phyloP scores from a whole-genome alignment of 1,284 basidiomycete genomes.

The Ceratobasidium sp. region DNA sequence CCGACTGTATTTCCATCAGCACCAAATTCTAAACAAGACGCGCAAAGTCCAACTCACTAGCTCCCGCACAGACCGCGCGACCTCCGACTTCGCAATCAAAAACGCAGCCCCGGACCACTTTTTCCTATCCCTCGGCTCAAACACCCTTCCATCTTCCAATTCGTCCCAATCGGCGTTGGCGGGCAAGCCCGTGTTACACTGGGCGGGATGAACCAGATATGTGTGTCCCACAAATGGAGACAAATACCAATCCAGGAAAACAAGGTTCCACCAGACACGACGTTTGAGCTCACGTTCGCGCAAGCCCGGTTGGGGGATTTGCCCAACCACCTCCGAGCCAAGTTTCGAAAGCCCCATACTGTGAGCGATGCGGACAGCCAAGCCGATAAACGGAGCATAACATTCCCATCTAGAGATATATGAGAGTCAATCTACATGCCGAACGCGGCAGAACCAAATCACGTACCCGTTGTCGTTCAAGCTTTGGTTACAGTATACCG shows the following conservation, averaged over 20 bases:
- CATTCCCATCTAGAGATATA: conserved; percentile 40
- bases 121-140: conserved; percentile 35
- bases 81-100: conserved; percentile 43
- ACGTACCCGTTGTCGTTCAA: conserved; percentile 31
- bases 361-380: conserved; percentile 47
- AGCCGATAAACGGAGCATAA: conserved; percentile 45
- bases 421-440: neutral
- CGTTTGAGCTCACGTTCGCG: conserved; percentile 45
- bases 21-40: neutral
- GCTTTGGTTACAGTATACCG: conserved; percentile 41
- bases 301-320: conserved; percentile 41
- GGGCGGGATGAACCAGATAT: conserved; percentile 45
- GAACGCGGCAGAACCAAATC: neutral
- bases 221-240: conserved; percentile 45
- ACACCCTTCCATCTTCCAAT: conserved; percentile 45
- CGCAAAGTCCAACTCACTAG: conserved; percentile 16
- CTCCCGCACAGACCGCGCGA: conserved; percentile 46
- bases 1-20: conserved; percentile 4
- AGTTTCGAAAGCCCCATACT: conserved; percentile 46
- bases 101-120: conserved; percentile 38
- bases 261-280: conserved; percentile 49
- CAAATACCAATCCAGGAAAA: conserved; percentile 50
- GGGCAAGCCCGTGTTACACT: conserved; percentile 43
- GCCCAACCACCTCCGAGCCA: conserved; percentile 32
- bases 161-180: conserved; percentile 48